Evolutionary conservation across 1,139 yeast genomes (phyloP), one percentile per base, ranked within the genome.

Genomic region (Tardiomyces digboiensis): DNA sequence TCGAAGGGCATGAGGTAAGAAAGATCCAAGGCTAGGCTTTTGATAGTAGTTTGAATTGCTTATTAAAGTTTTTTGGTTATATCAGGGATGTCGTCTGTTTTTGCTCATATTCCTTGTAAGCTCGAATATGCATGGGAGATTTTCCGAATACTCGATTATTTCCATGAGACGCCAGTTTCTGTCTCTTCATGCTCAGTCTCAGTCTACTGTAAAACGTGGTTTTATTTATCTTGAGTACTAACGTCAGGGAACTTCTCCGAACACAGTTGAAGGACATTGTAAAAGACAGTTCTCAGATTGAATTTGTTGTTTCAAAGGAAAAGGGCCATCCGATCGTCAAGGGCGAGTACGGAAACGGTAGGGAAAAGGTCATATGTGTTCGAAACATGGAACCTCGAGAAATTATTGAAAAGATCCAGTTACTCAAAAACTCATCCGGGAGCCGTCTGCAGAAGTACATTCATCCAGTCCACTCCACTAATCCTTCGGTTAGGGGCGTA

Each of bases 401-500:
- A 50, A 75, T 82, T 39, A 71, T 68, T 45, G 71, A 76, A 51
- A 82, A 71, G 68, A 71, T 71, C 62, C 72, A 66, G 51, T 70
- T 70, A 51, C 70, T 74, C 63, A 74, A 72, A 54, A 75, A 82
- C 60, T 68, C 82, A 12, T 71, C 81, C 26, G 83, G 82, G 29
- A 78, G 74, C 43, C 72, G 77, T 43, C 60, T 84, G 47, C 67
- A 72, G 52, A 80, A 79, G 59, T 76, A 84, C 50, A 72, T 76
- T 54, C 80, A 82, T 52, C 82, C 83, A 54, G 97, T 91, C 38
- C 75, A 78, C 62, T 82, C 95, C 39, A 65, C 74, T 48, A 91
- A 89, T 62, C 78, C 76, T 49, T 82, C 95, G 42, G 91, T 91
- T 16, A 82, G 99, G 73, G 99, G 98, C 57, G 74, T 91, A 44